Base-by-base conservation (phyloP, 805 yeast species). In the Starmerella floris region DNA sequence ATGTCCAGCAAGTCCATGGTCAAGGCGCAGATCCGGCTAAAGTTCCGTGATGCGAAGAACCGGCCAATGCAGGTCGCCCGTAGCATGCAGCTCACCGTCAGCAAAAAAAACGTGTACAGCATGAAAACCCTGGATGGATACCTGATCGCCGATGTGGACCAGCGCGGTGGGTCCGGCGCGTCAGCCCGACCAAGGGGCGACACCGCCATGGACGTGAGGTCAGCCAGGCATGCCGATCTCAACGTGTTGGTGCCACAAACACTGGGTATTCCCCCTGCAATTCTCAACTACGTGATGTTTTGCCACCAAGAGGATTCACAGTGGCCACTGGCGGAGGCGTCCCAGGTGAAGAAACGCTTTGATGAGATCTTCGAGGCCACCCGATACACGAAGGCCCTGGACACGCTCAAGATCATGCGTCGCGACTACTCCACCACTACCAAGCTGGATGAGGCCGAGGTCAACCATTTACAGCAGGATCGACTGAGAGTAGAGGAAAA, bases 291-390 rank as follows among this genome's bases (percentile, higher is more conserved):
- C 58, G 98, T 91, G 33, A 78, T 88, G 1, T 91, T 91, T 62
- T 88, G 98, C 56, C 99, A 91, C 56, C 99, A 91, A 59, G 99
- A 91, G 56, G 99, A 91, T 46, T 78, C 88, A 53, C 62, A 84
- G 23, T 91, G 99, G 99, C 99, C 99, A 1, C 66, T 91, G 37
- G 52, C 61, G 1, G 99, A 91, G 60, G 93, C 98, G 1, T 70
- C 94, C 2, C 72, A 72, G 11, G 69, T 91, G 57, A 93, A 91
- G 62, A 87, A 87, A 62, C 72, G 88, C 41, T 93, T 91, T 55
- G 98, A 91, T 60, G 98, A 91, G 60, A 88, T 91, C 8, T 91
- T 91, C 56, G 96, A 91, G 61, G 95, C 96, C 0, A 74, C 84
- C 51, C 85, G 83, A 59, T 93, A 82, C 56, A 84, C 95, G 1